Evolutionary conservation across 192 early-diverging fungal genomes (phyloP).

Genomic region (Coemansia sp.): DNA sequence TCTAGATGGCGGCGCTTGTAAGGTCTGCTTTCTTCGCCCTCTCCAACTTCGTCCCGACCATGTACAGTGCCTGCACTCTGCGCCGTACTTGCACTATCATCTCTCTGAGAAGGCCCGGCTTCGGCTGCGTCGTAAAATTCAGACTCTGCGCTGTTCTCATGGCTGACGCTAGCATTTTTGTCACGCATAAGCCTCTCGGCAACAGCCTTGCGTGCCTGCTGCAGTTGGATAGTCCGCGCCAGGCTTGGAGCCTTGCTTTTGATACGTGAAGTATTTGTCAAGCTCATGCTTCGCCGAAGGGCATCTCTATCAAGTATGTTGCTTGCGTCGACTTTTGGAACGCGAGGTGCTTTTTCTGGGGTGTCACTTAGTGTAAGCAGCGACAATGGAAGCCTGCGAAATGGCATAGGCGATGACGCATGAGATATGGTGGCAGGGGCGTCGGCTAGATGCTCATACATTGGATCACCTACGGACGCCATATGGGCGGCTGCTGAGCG

Average conservation of each 20-base stretch:
- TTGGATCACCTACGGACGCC: background rate
- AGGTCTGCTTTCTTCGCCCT: constrained; percentile 14
- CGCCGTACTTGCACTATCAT: background rate
- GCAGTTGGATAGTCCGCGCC: constrained; percentile 52
- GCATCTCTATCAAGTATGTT: constrained; percentile 15
- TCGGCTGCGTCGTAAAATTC: constrained; percentile 9
- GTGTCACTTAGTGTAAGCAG: constrained; percentile 36
- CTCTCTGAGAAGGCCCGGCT: background rate
- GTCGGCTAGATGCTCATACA: background rate
- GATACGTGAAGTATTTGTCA: constrained; percentile 19
- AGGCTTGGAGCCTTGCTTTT: constrained; percentile 45
- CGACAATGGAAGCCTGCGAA: constrained; percentile 49
- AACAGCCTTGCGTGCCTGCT: constrained; percentile 53
- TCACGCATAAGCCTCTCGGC: constrained; percentile 39
- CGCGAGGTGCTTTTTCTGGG: constrained; percentile 19
- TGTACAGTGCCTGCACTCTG: constrained; percentile 17
- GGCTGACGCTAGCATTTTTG: background rate
- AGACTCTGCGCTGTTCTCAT: background rate
- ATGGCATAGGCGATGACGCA: constrained; percentile 22
- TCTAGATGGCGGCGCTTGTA: constrained; percentile 35
- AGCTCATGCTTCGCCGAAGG: constrained; percentile 36
- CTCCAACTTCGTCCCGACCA: constrained; percentile 19
- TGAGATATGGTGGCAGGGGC: constrained; percentile 4
- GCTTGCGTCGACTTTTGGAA: constrained; percentile 17
- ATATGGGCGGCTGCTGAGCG: constrained; percentile 10